A percentile compares a stretch with the other conserved stretches of the same genome.
These are phyloP conservation scores for sunflower (Helianthus annuus) DNA, from an alignment of 129 eudicot species.

Conservation along the genomic window DNA sequence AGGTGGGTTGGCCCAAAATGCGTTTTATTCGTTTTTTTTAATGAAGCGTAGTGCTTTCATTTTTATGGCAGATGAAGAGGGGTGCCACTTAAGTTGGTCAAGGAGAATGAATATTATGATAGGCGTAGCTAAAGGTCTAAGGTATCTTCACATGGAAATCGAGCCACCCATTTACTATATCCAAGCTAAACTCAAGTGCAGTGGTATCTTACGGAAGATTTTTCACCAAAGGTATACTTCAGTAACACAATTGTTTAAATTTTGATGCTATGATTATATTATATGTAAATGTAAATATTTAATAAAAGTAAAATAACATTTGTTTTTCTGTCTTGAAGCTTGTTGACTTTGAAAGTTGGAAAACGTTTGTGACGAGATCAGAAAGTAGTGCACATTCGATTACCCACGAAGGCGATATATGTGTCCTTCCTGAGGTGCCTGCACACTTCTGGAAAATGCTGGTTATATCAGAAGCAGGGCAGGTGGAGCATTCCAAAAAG, in stretches of 20 bases:
- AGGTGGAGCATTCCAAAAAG: too few species aligned
- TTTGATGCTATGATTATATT: slow-evolving; percentile 2
- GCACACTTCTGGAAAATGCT: too few species aligned
- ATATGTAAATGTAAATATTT: slow-evolving; percentile 20
- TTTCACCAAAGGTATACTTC: slow-evolving; percentile 78
- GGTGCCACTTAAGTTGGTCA: too few species aligned
- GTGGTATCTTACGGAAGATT: slow-evolving; percentile 92
- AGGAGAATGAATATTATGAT: slow-evolving; percentile 80
- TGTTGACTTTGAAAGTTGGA: slow-evolving; percentile 98
- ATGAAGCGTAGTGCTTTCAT: too few species aligned
- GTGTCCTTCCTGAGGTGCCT: slow-evolving; percentile 91
- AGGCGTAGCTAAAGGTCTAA: slow-evolving; percentile 82
- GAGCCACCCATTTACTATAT: slow-evolving; percentile 89
- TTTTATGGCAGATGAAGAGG: too few species aligned
- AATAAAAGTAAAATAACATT: neutral
- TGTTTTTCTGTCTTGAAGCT: slow-evolving; percentile 44
- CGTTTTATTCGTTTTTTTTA: slow-evolving; percentile 12
- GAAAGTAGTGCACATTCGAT: slow-evolving; percentile 70
- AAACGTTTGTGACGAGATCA: slow-evolving; percentile 76
- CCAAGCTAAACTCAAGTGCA: slow-evolving; percentile 76
- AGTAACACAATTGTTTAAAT: too few species aligned
- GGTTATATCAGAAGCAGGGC: too few species aligned
- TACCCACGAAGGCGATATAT: slow-evolving; percentile 72
- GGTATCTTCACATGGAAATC: slow-evolving; percentile 85
- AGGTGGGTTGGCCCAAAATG: slow-evolving; percentile 1